These are phyloP conservation scores for Hydnomerulius pinastri DNA, from an alignment of 768 basidiomycete genomes.

Conservation along the genomic window DNA sequence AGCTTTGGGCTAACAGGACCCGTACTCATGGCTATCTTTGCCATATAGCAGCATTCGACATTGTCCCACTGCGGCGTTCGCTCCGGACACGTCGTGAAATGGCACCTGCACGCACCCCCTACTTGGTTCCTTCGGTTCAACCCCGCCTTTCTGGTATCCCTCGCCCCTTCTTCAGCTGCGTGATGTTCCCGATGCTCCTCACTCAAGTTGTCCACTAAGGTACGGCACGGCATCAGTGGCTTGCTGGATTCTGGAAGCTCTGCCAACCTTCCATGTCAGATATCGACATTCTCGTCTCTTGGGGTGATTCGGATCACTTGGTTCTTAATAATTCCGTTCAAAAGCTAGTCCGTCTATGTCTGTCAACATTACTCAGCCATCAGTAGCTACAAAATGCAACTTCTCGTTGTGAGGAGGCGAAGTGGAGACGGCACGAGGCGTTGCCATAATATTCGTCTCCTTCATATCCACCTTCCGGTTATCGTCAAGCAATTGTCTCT, in stretches of 20 bases:
- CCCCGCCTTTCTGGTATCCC: constrained; percentile 16
- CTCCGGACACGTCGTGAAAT: constrained; percentile 12
- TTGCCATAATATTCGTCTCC: constrained; percentile 2
- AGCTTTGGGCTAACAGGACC: neutral
- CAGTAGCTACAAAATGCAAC: neutral
- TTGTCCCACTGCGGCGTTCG: constrained; percentile 1
- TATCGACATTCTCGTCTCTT: neutral
- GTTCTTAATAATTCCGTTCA: neutral
- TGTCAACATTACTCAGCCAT: neutral
- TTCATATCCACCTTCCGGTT: constrained; percentile 2
- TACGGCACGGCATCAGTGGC: constrained; percentile 7
- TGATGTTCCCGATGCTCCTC: no score
- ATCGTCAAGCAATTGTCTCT: neutral
- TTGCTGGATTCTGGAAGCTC: neutral
- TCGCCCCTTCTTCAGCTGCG: constrained; percentile 9
- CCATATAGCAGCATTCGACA: constrained; percentile 1
- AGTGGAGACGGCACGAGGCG: constrained; percentile 10
- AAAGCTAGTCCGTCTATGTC: neutral
- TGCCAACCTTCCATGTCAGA: constrained; percentile 7
- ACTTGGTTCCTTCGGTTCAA: neutral
- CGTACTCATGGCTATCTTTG: constrained; percentile 2
- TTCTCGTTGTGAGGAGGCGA: neutral
- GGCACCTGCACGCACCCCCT: neutral
- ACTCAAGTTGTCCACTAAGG: constrained; percentile 4
- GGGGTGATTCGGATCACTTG: constrained; percentile 1